phyloP scores from a whole-genome alignment of 352 stramenopile genomes.

The Globisporangium nunn region DNA sequence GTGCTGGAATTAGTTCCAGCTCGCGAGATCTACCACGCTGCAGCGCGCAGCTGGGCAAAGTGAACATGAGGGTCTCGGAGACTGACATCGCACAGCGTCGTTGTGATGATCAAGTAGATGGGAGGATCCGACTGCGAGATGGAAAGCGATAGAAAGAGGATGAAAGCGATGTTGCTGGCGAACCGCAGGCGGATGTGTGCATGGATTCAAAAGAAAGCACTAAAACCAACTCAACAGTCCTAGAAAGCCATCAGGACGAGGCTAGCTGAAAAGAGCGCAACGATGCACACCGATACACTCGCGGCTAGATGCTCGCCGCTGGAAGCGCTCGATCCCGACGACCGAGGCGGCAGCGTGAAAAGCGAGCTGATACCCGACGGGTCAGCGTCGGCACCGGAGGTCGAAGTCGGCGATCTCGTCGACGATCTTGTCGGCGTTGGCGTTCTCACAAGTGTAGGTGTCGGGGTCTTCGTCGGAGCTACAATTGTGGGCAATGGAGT shows the following conservation, averaged over 20 bases:
- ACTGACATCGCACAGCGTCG: too few relatives aligned
- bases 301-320: not conserved
- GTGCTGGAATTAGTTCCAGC: too few relatives aligned
- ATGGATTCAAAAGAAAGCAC: not conserved
- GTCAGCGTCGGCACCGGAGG: not conserved
- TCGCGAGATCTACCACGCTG: too few relatives aligned
- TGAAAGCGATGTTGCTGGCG: too few relatives aligned
- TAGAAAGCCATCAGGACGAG: not conserved
- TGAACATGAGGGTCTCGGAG: too few relatives aligned
- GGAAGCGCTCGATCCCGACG: not conserved
- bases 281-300: not conserved
- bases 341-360: not conserved
- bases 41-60: too few relatives aligned
- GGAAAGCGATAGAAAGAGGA: too few relatives aligned
- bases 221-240: not conserved
- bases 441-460: not conserved
- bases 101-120: too few relatives aligned
- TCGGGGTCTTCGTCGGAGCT: not conserved
- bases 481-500: not conserved
- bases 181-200: not conserved
- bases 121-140: too few relatives aligned
- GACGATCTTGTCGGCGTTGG: too few relatives aligned
- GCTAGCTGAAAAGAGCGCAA: not conserved
- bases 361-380: not conserved
- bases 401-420: not conserved